Percentiles rank a stretch among this genome's conserved stretches.
These are phyloP conservation scores for Annona cherimola DNA, from an alignment of 164 flowering plant genomes.

Conservation along the genomic window DNA sequence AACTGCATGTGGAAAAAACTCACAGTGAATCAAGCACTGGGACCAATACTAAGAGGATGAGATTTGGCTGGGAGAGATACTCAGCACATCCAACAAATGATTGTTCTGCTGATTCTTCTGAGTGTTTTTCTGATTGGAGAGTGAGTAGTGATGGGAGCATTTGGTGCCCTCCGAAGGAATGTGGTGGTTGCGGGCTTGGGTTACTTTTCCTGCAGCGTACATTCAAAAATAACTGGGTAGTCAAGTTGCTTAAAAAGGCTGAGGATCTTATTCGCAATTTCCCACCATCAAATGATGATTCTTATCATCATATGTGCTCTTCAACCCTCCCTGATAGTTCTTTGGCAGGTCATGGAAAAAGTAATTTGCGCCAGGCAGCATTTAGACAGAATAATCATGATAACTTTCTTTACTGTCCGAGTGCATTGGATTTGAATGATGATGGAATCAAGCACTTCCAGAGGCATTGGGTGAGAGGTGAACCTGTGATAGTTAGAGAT, in stretches of 20 bases:
- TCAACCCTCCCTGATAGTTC: slow-evolving; percentile 19
- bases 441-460: slow-evolving; percentile 62
- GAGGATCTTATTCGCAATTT: slow-evolving; percentile 34
- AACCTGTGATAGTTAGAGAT: slow-evolving; percentile 76
- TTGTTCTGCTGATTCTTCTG: not conserved
- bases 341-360: slow-evolving; percentile 7
- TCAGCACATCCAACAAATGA: slow-evolving; percentile 5
- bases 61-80: slow-evolving; percentile 24
- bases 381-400: slow-evolving; percentile 40
- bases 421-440: slow-evolving; percentile 31
- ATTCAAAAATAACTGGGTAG: slow-evolving; percentile 42
- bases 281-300: slow-evolving; percentile 23
- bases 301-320: slow-evolving; percentile 32
- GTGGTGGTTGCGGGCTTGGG: slow-evolving; percentile 65
- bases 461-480: slow-evolving; percentile 68
- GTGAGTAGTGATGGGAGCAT: slow-evolving; percentile 41
- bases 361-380: slow-evolving; percentile 51
- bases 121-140: slow-evolving; percentile 37
- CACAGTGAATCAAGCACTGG: slow-evolving; percentile 12
- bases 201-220: slow-evolving; percentile 44
- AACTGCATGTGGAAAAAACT: slow-evolving; percentile 15
- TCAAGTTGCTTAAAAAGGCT: slow-evolving; percentile 37
- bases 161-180: slow-evolving; percentile 60
- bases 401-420: slow-evolving; percentile 63
- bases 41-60: slow-evolving; percentile 4